Conservation (phyloP, 2,329 filamentous ascomycete genomes). For the Venturia asperata region DNA sequence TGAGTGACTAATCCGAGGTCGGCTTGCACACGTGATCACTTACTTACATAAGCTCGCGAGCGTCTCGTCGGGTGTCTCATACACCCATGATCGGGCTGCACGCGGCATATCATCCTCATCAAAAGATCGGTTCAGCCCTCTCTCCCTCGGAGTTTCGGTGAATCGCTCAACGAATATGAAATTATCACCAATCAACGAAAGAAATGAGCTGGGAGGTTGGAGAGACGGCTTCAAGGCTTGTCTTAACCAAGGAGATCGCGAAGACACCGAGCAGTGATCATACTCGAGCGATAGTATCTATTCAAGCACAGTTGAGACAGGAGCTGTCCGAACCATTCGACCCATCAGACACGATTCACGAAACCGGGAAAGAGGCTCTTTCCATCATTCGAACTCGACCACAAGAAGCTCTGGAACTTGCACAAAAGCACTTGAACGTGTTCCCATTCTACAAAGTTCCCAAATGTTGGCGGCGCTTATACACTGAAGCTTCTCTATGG, state of each 20-base stretch:
- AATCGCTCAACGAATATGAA: background rate
- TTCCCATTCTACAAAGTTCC: conserved; percentile 62
- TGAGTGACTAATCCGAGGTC: background rate
- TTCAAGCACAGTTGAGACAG: background rate
- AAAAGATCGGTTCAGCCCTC: too few relatives aligned
- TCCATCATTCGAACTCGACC: conserved; percentile 13
- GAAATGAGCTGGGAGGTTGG: conserved; percentile 1
- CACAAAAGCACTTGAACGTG: conserved; percentile 53
- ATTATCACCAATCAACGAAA: background rate
- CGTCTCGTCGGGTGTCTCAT: too few relatives aligned
- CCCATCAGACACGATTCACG: conserved; percentile 4
- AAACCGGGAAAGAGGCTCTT: conserved; percentile 8
- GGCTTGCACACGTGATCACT: background rate
- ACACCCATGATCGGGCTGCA: background rate
- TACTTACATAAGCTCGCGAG: too few relatives aligned
- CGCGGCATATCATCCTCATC: background rate
- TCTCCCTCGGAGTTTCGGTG: background rate
- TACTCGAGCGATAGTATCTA: background rate
- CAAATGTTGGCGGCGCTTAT: conserved; percentile 61
- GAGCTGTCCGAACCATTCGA: background rate
- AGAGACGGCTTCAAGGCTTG: background rate
- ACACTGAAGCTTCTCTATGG: conserved; percentile 59
- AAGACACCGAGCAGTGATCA: background rate
- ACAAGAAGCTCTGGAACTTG: conserved; percentile 16
- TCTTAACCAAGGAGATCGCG: background rate